Evolutionary conservation across 306 rosid genomes (phyloP).

Genomic region (Pyrus bretschneideri): DNA sequence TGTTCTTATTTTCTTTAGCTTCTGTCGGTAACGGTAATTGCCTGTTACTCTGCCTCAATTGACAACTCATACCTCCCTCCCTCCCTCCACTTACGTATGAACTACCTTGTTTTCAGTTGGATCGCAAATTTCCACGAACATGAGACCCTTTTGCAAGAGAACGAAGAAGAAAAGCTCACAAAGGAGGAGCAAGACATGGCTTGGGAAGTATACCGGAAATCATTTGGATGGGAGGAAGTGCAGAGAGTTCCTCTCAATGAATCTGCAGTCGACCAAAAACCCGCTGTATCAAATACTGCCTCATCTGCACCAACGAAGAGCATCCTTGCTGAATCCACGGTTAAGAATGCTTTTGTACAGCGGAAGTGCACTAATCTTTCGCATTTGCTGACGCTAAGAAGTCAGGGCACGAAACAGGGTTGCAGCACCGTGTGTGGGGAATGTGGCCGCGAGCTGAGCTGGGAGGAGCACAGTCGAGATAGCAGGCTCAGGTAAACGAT

Average conservation of each 20-base stretch:
- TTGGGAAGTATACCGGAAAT: slow-evolving; percentile 75
- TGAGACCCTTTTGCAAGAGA: slow-evolving; percentile 85
- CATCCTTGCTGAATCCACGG: slow-evolving; percentile 21
- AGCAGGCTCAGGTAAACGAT: slow-evolving; percentile 25
- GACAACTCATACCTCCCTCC: background rate
- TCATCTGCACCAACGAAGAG: slow-evolving; percentile 22
- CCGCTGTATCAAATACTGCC: slow-evolving; percentile 15
- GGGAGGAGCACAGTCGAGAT: slow-evolving; percentile 65
- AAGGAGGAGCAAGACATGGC: slow-evolving; percentile 99
- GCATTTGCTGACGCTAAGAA: slow-evolving; percentile 79
- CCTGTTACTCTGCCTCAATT: background rate
- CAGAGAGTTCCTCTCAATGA: slow-evolving; percentile 56
- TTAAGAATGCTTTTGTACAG: slow-evolving; percentile 27
- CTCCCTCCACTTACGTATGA: background rate
- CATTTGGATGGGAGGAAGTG: slow-evolving; percentile 91
- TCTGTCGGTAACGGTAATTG: background rate
- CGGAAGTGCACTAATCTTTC: slow-evolving; percentile 88
- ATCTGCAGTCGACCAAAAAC: slow-evolving; percentile 37
- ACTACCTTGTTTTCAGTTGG: slow-evolving; percentile 50
- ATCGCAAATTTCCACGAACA: slow-evolving; percentile 82
- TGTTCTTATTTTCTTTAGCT: slow-evolving; percentile 6
- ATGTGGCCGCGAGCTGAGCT: slow-evolving; percentile 77
- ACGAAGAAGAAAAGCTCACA: slow-evolving; percentile 85
- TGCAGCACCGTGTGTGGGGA: slow-evolving; percentile 84
- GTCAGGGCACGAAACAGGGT: slow-evolving; percentile 76